Base-by-base conservation (phyloP, 352 stramenopile genomes). In the Thalassiosira gravida region DNA sequence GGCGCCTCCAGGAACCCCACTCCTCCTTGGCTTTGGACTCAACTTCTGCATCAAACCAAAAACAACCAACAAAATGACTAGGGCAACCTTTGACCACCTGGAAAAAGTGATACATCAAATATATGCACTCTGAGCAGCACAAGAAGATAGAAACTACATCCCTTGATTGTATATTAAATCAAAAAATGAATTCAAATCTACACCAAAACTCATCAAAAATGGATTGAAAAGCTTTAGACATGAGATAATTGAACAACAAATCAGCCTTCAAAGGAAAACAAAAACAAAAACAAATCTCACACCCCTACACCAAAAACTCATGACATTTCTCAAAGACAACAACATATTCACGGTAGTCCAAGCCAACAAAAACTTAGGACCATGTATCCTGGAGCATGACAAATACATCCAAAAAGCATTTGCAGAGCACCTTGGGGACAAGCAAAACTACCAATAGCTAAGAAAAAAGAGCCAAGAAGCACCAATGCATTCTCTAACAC, bases 331-430 rank as follows among this genome's bases (percentile, higher is more conserved):
- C 0, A 53, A 57, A 47, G 18, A 69, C 1, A 55, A 80, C 32
- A n/a, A 61, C 24, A 16, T 47, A 44, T 63, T 46, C n/a, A 82
- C 72, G 20, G 46, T 82, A 8, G 47, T 76, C 13, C 24, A 53
- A 13, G 30, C 24, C 7, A 56, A 82, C 49, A 82, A 82, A 46
- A 76, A 76, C 44, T n/a, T 76, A 3, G 73, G 73, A 27, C 57
- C 65, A 35, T 57, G 20, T 27, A 52, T 81, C 14, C 16, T 76
- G 0, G 22, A 73, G 20, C 39, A 50, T 3, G 3, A 47, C 1
- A 3, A 27, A 0, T 76, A 82, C 47, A 76, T 67, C 49, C 16
- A 25, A 3, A 3, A 39, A 50, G 66, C 8, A 37, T 35, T 63
- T 14, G 5, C 32, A 9, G 53, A 74, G 13, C 66, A 74, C 50